Base-by-base conservation (phyloP, 306 rosid species). In the Cicer bijugum region DNA sequence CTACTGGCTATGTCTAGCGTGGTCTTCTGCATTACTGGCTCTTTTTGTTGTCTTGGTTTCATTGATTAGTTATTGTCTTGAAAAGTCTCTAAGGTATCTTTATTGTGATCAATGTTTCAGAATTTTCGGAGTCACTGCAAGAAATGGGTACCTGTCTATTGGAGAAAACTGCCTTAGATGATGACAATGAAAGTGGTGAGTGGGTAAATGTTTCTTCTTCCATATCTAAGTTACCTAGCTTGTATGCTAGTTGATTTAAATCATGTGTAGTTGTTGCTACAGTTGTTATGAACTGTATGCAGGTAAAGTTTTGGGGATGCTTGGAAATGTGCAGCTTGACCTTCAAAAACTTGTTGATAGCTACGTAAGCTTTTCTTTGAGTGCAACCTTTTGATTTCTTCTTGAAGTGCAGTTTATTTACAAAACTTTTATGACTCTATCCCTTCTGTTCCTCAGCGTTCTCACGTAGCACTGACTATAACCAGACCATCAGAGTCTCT, bases 401-500 rank as follows among this genome's bases (percentile, higher is more conserved):
- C 15, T 67, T 63, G 44, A 69, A 72, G 45, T 16, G 33, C 46
- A 16, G 7, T 80, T 50, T 47, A 71, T 69, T 53, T 43, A 45
- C 56, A 50, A 69, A 40, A 63, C 40, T 45, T 45, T 80, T 9
- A 71, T 82, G 69, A 81, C 72, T 68, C 12, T 50, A 79, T 78
- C 39, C 59, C 79, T 67, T 79, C 66, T 81, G 71, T 73, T 60
- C 76, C 47, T 11, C 96, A 92, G 97, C 97, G 97, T 60, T 60
- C 87, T 74, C 92, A 92, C 80, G 82, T 92, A 67, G 61, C 86
- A 64, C 67, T 67, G 52, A 92, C 97, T 68, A 87, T 92, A 80
- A 88, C 96, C 65, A 90, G 82, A 65, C 97, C 97, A 60, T 89
- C 97, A 10, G 97, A 92, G 84, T 88, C 93, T 78, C 96, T 92